phyloP scores from a whole-genome alignment of 2,329 filamentous ascomycete genomes.

The Lojkania enalia region DNA sequence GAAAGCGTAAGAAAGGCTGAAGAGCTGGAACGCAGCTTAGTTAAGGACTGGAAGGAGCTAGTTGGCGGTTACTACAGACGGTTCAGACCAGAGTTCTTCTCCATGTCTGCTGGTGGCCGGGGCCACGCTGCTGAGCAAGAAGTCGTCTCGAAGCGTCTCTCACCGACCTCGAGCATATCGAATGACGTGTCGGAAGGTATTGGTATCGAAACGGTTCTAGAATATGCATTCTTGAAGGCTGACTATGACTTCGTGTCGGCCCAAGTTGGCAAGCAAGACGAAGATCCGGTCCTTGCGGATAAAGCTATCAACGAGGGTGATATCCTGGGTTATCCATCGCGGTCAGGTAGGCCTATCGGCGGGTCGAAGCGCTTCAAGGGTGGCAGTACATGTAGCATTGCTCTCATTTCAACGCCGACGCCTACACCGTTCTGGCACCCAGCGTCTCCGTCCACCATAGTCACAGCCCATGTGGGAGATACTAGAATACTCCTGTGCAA shows the following conservation, averaged over 20 bases:
- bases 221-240: conserved; percentile 90
- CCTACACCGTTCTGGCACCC: conserved; percentile 96
- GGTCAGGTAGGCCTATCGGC: conserved; percentile 63
- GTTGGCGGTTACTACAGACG: conserved; percentile 94
- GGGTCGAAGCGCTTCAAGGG: conserved; percentile 82
- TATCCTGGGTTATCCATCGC: conserved; percentile 69
- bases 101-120: conserved; percentile 46
- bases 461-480: conserved; percentile 91
- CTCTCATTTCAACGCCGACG: conserved; percentile 88
- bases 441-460: conserved; percentile 76
- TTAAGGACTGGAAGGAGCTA: conserved; percentile 77
- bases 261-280: conserved; percentile 79
- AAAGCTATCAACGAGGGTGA: conserved; percentile 82
- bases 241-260: conserved; percentile 93
- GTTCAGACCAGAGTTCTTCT: conserved; percentile 82
- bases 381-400: conserved; percentile 88
- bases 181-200: conserved; percentile 49
- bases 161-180: conserved; percentile 24
- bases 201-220: conserved; percentile 76
- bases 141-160: conserved; percentile 27
- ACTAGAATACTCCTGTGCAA: conserved; percentile 89
- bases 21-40: conserved; percentile 69
- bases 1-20: conserved; percentile 63
- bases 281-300: conserved; percentile 71
- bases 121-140: conserved; percentile 41